phyloP scores from a whole-genome alignment of 306 rosid species.

The Vicia villosa region DNA sequence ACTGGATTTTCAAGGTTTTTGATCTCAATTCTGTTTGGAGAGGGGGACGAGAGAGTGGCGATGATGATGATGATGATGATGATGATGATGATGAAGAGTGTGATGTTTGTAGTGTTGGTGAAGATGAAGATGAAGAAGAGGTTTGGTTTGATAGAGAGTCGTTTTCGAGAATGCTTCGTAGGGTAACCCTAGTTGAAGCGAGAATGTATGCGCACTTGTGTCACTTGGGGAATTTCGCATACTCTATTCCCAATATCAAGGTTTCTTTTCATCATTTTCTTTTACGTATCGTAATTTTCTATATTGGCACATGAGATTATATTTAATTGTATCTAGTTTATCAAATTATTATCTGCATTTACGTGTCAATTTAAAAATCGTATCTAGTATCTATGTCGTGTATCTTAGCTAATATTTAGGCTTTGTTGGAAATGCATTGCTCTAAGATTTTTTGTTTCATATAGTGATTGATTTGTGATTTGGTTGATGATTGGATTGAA shows the following conservation, averaged over 20 bases:
- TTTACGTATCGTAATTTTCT: no score
- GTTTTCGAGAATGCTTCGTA: slow-evolving; percentile 65
- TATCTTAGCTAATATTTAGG: no score
- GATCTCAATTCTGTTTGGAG: not conserved
- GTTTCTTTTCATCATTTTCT: not conserved
- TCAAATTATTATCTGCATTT: no score
- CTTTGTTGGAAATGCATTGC: not conserved
- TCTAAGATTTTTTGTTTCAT: not conserved
- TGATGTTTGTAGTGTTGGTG: not conserved
- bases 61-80: not conserved
- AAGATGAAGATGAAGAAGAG: slow-evolving; percentile 29
- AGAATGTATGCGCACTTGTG: not conserved
- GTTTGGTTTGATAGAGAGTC: slow-evolving; percentile 56
- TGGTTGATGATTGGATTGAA: not conserved
- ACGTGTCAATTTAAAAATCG: no score
- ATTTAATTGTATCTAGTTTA: no score
- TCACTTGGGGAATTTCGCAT: not conserved
- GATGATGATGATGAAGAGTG: not conserved
- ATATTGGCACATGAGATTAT: no score
- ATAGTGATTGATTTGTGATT: not conserved
- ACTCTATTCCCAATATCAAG: not conserved
- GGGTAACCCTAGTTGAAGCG: not conserved
- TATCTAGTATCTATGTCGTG: no score
- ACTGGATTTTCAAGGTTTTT: not conserved
- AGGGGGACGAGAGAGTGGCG: not conserved